Percentiles rank a stretch among this genome's conserved stretches.
These are phyloP conservation scores for Debaryomyces sp. DNA, from an alignment of 1,139 yeast species.

Conservation along the genomic window DNA sequence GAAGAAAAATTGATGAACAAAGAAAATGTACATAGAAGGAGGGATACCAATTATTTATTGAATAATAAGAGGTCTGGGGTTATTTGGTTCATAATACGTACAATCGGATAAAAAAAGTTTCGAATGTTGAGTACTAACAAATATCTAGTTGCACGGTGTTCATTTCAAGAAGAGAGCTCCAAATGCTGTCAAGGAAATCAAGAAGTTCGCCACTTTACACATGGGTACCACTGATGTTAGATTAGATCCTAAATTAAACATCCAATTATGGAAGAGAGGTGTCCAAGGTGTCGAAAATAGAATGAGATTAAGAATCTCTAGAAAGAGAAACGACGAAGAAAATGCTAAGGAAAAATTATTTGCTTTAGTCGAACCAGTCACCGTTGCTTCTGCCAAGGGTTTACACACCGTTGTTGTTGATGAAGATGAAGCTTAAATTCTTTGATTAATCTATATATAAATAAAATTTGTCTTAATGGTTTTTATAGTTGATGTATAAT, in stretches of 20 bases:
- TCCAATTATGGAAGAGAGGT: conserved; percentile 99
- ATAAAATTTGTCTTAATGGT: conserved; percentile 11
- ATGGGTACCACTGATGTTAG: conserved; percentile 99
- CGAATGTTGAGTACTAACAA: conserved; percentile 38
- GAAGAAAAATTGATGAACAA: not conserved
- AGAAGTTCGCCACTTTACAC: conserved; percentile 97
- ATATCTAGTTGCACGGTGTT: conserved; percentile 84
- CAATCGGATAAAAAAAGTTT: not conserved
- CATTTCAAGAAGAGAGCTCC: conserved; percentile 99
- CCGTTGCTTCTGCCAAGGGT: conserved; percentile 95
- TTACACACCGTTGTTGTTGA: conserved; percentile 97
- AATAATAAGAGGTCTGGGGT: not conserved
- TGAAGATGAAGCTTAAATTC: conserved; percentile 71
- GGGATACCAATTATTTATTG: not conserved
- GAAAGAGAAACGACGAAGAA: conserved; percentile 99
- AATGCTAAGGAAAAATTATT: conserved; percentile 98
- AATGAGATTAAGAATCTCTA: conserved; percentile 97
- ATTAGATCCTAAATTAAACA: conserved; percentile 98
- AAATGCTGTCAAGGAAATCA: conserved; percentile 98
- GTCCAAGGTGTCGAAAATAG: conserved; percentile 98
- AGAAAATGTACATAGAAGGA: not conserved
- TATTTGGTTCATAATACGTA: not conserved
- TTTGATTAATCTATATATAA: conserved; percentile 10
- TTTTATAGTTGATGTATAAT: conserved; percentile 16
- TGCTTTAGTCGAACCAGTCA: conserved; percentile 97